phyloP scores from a whole-genome alignment of 176 grass and related monocot species.

The Dendrocalamus sinicus region DNA sequence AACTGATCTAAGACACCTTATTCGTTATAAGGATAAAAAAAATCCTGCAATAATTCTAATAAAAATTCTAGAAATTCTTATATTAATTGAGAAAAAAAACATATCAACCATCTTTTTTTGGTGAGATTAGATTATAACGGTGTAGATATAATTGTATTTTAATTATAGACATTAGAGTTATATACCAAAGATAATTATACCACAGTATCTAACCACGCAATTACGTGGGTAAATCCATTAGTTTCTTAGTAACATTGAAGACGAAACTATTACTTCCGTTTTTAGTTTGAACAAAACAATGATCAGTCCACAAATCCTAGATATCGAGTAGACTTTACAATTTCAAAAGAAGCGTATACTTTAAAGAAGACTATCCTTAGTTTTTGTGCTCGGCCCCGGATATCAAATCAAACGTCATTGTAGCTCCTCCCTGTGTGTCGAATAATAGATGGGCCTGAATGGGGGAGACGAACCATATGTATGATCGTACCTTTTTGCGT shows the following conservation, averaged over 20 bases:
- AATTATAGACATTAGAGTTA: too few species aligned
- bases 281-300: background rate
- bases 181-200: too few species aligned
- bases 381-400: conserved; percentile 7
- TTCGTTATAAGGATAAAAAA: too few species aligned
- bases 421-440: conserved; percentile 13
- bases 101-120: too few species aligned
- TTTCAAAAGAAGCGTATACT: background rate
- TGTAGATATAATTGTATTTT: too few species aligned
- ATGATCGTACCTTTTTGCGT: background rate
- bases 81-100: too few species aligned
- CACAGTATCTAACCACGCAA: too few species aligned
- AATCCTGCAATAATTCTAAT: too few species aligned
- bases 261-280: background rate
- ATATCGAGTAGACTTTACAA: background rate
- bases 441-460: conserved; percentile 15
- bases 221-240: too few species aligned
- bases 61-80: too few species aligned
- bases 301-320: background rate
- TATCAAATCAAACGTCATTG: conserved; percentile 40
- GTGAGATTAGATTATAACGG: too few species aligned
- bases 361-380: background rate
- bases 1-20: too few species aligned
- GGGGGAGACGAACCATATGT: background rate
- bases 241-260: background rate